Conservation (phyloP, 2,329 filamentous ascomycete species). For the Penicillium vulpinum region DNA sequence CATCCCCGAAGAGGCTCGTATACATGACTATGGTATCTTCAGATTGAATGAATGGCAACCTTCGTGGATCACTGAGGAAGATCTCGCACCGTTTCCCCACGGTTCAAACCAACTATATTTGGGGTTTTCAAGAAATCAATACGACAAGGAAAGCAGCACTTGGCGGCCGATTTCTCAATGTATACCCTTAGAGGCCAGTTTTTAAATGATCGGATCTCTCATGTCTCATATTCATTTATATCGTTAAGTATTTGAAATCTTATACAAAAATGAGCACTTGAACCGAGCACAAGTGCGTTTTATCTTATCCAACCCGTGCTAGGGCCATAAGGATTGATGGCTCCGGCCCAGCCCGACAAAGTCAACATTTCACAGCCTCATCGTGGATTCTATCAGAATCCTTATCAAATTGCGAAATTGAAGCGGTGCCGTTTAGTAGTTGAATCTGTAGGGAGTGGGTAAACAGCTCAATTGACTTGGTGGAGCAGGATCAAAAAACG, state of each 20-base stretch:
- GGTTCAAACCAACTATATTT: background rate
- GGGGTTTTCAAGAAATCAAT: background rate
- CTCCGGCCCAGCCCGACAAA: no score
- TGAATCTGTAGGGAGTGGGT: no score
- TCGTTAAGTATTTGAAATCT: background rate
- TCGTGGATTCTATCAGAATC: no score
- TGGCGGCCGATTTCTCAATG: background rate
- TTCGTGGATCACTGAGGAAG: background rate
- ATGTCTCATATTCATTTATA: background rate
- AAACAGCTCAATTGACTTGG: no score
- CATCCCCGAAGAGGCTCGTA: slow-evolving; percentile 27
- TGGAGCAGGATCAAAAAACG: no score
- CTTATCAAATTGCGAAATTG: no score
- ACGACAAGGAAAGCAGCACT: background rate
- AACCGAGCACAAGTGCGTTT: no score
- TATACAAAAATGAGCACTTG: background rate
- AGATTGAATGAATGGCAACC: slow-evolving; percentile 2
- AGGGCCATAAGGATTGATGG: no score
- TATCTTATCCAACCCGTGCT: no score
- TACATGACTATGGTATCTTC: slow-evolving; percentile 26
- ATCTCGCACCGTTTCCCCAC: background rate
- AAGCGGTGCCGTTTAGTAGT: no score
- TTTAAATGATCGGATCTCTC: background rate
- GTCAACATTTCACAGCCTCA: no score
- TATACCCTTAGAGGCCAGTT: background rate